A percentile compares a stretch with the other conserved stretches of the same genome.
phyloP scores from a whole-genome alignment of 192 early-diverging fungal genomes.

The Tieghemiomyces parasiticus region DNA sequence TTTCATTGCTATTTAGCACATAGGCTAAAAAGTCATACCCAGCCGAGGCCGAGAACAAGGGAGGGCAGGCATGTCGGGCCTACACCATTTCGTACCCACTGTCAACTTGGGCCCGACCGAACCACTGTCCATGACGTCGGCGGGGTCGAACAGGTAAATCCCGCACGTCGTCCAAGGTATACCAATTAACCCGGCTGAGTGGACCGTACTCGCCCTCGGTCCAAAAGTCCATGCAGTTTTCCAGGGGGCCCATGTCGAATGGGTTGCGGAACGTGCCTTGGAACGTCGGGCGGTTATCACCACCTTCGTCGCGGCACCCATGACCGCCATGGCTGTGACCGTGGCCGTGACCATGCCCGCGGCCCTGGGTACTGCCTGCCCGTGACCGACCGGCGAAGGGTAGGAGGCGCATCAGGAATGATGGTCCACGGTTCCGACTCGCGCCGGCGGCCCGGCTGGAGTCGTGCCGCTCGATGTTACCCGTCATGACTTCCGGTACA shows the following conservation, averaged over 20 bases:
- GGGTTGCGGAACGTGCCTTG: conserved; percentile 34
- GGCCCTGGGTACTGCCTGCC: conserved; percentile 9
- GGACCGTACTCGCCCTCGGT: conserved; percentile 35
- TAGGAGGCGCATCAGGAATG: not conserved
- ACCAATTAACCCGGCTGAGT: conserved; percentile 47
- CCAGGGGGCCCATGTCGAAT: conserved; percentile 62
- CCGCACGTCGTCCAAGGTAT: conserved; percentile 11
- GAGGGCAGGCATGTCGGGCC: too few relatives aligned
- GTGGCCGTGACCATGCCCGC: conserved; percentile 16
- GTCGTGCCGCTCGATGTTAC: too few relatives aligned
- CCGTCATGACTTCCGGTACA: conserved; percentile 16
- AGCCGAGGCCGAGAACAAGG: too few relatives aligned
- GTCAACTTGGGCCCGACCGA: too few relatives aligned
- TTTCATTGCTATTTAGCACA: too few relatives aligned
- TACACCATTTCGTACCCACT: too few relatives aligned
- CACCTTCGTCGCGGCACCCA: too few relatives aligned
- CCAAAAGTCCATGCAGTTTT: conserved; percentile 84
- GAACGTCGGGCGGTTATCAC: conserved; percentile 16
- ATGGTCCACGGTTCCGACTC: conserved; percentile 17
- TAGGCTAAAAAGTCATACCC: too few relatives aligned
- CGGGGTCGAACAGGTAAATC: too few relatives aligned
- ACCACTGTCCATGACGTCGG: too few relatives aligned
- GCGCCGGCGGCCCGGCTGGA: too few relatives aligned
- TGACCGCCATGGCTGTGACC: conserved; percentile 14
- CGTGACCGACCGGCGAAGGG: conserved; percentile 14